Evolutionary conservation across 352 stramenopile genomes (phyloP).

Genomic region (Pilasporangium apinafurcum): DNA sequence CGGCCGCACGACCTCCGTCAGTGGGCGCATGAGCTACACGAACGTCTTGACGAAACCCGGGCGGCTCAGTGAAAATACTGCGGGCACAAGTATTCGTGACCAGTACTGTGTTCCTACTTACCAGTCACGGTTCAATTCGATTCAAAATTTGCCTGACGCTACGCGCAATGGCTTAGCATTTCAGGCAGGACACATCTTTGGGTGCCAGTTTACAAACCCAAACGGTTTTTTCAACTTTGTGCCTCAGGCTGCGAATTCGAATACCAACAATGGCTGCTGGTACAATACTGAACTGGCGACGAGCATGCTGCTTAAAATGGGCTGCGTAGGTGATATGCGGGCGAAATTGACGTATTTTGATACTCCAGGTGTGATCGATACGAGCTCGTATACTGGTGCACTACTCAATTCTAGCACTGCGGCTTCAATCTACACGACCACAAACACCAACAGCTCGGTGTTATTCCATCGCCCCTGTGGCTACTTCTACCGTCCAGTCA

Average conservation of each 20-base stretch:
- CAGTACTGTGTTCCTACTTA: slow-evolving; percentile 25
- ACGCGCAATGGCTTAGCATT: slow-evolving; percentile 13
- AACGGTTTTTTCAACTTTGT: slow-evolving; percentile 34
- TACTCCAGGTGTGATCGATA: slow-evolving; percentile 14
- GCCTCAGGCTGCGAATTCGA: slow-evolving; percentile 24
- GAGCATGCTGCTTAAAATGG: slow-evolving; percentile 24
- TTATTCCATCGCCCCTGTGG: slow-evolving; percentile 16
- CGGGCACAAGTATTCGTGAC: slow-evolving; percentile 13
- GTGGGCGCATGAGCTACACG: slow-evolving; percentile 10
- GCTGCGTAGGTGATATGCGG: slow-evolving; percentile 15
- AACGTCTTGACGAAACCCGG: slow-evolving; percentile 19
- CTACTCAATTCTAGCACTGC: slow-evolving; percentile 10
- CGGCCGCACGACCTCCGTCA: slow-evolving; percentile 10
- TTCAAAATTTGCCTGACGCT: slow-evolving; percentile 19
- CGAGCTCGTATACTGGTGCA: slow-evolving; percentile 8
- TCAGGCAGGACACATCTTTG: slow-evolving; percentile 20
- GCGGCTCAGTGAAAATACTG: slow-evolving; percentile 10
- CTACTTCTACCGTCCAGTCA: slow-evolving; percentile 23
- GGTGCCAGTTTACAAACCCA: slow-evolving; percentile 28
- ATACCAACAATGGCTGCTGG: slow-evolving; percentile 27
- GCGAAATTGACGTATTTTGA: slow-evolving; percentile 15
- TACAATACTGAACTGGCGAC: slow-evolving; percentile 25
- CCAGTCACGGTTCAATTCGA: slow-evolving; percentile 21
- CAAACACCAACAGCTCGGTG: slow-evolving; percentile 10
- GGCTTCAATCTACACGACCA: slow-evolving; percentile 14